Evolutionary conservation across 129 eudicot species (phyloP).

Genomic region (sunflower (Helianthus annuus)): DNA sequence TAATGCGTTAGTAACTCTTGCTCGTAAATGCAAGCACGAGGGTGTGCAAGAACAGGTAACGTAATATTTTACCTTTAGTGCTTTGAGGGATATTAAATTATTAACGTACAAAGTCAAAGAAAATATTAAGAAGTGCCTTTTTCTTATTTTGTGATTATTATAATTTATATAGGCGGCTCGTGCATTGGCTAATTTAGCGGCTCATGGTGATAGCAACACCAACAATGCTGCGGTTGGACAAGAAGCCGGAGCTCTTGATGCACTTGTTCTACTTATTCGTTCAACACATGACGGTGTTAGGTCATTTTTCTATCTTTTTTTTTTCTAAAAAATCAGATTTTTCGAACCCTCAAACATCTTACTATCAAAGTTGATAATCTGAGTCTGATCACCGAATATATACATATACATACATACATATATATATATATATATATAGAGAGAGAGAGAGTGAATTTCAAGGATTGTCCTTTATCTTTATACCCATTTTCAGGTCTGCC

Average conservation of each 20-base stretch:
- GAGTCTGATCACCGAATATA: not conserved
- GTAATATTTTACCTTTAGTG: not conserved
- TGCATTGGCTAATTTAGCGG: conserved; percentile 97
- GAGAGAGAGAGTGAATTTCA: no score
- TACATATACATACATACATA: not conserved
- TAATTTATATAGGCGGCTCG: conserved; percentile 78
- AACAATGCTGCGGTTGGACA: conserved; percentile 95
- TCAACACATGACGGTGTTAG: conserved; percentile 95
- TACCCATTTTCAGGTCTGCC: no score
- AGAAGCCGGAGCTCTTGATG: conserved; percentile 95
- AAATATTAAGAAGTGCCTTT: conserved; percentile 15
- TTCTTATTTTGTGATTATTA: conserved; percentile 20
- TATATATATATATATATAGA: no score
- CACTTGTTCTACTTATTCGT: conserved; percentile 84
- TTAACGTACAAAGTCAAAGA: conserved; percentile 6
- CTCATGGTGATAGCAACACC: conserved; percentile 97
- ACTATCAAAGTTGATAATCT: no score
- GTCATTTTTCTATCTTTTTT: conserved; percentile 1
- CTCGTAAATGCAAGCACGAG: conserved; percentile 80
- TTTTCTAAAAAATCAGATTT: not conserved
- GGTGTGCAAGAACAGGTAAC: conserved; percentile 98
- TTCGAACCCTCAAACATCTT: conserved; percentile 6
- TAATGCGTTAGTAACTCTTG: conserved; percentile 89
- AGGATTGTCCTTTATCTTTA: no score
- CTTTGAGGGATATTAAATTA: not conserved